These are phyloP conservation scores for Litsea cubeba DNA, from an alignment of 164 flowering plant species.

Conservation along the genomic window DNA sequence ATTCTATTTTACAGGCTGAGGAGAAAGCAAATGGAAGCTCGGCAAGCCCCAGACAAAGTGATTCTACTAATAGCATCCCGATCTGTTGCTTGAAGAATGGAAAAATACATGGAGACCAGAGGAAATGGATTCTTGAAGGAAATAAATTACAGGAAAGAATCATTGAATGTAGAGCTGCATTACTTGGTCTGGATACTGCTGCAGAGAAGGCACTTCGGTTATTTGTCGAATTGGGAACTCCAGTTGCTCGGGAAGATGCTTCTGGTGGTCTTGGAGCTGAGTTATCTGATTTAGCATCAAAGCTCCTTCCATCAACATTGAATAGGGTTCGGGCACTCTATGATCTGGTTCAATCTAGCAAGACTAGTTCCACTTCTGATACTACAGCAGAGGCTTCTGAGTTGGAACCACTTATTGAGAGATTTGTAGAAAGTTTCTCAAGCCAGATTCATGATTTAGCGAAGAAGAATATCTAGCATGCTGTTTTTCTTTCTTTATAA, in stretches of 20 bases:
- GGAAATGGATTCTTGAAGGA: slow-evolving; percentile 7
- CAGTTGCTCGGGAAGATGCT: slow-evolving; percentile 16
- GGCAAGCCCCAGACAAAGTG: slow-evolving; percentile 1
- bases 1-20: slow-evolving; percentile 1
- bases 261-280: slow-evolving; percentile 15
- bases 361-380: slow-evolving; percentile 4
- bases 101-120: slow-evolving; percentile 9
- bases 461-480: slow-evolving; percentile 15
- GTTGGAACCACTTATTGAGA: slow-evolving; percentile 29
- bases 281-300: slow-evolving; percentile 30
- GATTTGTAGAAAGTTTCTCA: slow-evolving; percentile 27
- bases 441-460: slow-evolving; percentile 25
- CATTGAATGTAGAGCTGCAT: slow-evolving; percentile 36
- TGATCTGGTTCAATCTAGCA: slow-evolving; percentile 19
- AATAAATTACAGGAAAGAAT: slow-evolving; percentile 22
- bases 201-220: slow-evolving; percentile 34
- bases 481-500: neutral
- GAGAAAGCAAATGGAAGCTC: slow-evolving; percentile 1
- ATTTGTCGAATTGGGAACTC: slow-evolving; percentile 25
- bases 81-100: neutral
- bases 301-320: slow-evolving; percentile 32
- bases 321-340: slow-evolving; percentile 37
- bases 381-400: slow-evolving; percentile 11
- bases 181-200: slow-evolving; percentile 37
- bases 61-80: slow-evolving; percentile 3